Evolutionary conservation across 176 grass and related monocot species (phyloP).

Genomic region (Hyparrhenia diplandra): DNA sequence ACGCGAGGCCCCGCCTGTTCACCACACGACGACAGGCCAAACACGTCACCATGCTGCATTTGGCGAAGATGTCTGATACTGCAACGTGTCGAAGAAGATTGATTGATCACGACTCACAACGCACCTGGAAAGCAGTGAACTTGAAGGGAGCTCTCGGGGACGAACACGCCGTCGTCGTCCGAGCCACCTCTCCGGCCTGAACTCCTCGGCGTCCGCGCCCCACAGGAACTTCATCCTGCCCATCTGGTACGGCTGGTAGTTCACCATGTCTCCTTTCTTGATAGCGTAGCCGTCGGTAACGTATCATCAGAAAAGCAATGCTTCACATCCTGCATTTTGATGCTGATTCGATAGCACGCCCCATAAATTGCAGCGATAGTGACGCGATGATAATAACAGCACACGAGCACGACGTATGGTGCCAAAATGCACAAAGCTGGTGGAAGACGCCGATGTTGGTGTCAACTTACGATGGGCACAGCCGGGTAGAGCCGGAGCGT

Average conservation of each 20-base stretch:
- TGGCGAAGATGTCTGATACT: not conserved
- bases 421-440: too few relatives aligned
- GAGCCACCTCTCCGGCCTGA: slow-evolving; percentile 82
- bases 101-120: not conserved
- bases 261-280: slow-evolving; percentile 69
- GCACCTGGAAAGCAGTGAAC: slow-evolving; percentile 80
- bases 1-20: slow-evolving; percentile 65
- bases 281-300: slow-evolving; percentile 56
- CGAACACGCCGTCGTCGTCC: slow-evolving; percentile 47
- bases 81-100: not conserved
- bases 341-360: too few relatives aligned
- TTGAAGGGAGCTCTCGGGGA: slow-evolving; percentile 68
- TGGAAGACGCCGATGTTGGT: too few relatives aligned
- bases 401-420: too few relatives aligned
- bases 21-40: not conserved
- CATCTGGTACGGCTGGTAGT: slow-evolving; percentile 80
- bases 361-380: too few relatives aligned
- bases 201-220: slow-evolving; percentile 70
- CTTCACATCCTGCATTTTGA: slow-evolving; percentile 54
- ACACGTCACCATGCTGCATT: not conserved
- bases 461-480: slow-evolving; percentile 53
- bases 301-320: slow-evolving; percentile 69
- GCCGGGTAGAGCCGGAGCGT: slow-evolving; percentile 68
- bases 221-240: slow-evolving; percentile 84
- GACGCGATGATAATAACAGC: not conserved